Evolutionary conservation across 2,329 filamentous ascomycete species (phyloP).

Genomic region (Colletotrichum chrysophilum): DNA sequence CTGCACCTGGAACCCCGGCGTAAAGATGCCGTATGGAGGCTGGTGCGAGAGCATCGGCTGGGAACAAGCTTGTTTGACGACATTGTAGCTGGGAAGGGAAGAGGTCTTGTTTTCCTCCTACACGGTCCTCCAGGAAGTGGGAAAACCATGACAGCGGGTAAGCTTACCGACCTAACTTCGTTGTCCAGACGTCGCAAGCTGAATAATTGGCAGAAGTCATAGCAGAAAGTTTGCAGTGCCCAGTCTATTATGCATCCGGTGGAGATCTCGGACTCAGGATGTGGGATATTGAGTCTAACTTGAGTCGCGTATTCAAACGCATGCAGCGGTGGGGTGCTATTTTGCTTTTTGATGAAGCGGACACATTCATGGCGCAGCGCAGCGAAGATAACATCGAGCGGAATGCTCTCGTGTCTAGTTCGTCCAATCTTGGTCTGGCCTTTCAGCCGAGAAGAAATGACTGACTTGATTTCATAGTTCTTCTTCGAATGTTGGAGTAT

Average conservation of each 20-base stretch:
- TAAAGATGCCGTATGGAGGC: not conserved
- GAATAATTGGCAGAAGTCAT: not conserved
- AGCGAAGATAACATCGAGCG: not conserved
- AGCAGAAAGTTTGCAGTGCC: not conserved
- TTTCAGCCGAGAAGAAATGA: too few relatives aligned
- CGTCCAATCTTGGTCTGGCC: too few relatives aligned
- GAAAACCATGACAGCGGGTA: not conserved
- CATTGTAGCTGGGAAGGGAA: not conserved
- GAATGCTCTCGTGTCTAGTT: not conserved
- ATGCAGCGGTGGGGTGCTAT: not conserved
- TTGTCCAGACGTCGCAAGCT: not conserved
- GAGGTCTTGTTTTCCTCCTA: not conserved
- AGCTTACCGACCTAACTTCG: not conserved
- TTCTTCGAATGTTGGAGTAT: not conserved
- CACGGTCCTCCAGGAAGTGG: not conserved
- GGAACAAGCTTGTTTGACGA: not conserved
- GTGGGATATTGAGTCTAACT: not conserved
- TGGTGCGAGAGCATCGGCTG: not conserved
- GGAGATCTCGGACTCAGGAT: fast-evolving
- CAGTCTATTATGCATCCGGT: not conserved
- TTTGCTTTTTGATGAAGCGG: not conserved
- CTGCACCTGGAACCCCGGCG: not conserved
- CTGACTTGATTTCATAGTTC: not conserved
- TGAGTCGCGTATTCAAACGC: not conserved
- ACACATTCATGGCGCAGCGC: not conserved